Base-by-base conservation (phyloP, 352 stramenopile species). In the Phytophthora foliorum region DNA sequence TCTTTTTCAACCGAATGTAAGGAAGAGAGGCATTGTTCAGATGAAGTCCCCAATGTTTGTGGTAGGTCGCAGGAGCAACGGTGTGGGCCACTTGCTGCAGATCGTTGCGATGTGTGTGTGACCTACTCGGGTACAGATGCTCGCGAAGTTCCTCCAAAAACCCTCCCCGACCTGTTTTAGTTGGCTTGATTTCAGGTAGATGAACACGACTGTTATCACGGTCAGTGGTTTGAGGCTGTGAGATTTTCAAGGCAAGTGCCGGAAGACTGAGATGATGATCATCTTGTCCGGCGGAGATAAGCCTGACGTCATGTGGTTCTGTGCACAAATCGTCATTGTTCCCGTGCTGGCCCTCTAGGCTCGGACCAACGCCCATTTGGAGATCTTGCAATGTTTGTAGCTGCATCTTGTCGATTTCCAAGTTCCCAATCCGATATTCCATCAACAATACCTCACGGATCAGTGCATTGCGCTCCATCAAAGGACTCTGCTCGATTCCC, bases 351-450 rank as follows among this genome's bases (percentile, higher is more conserved):
- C 69, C 38, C 13, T 66, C 50, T 21, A 69, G 39, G 6, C 46
- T 34, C 16, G 14, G 16, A 3, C 17, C 34, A 27, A 39, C 16
- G 7, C 39, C 36, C 16, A 63, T 39, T 27, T 78, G 59, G 13
- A 78, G 8, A 19, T 75, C 60, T 24, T n/a, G 71, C 50, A 69
- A 44, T n/a, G 60, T 75, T 67, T 96, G 74, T 17, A 97, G 77
- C 64, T 97, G 82, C 82, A 96, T 93, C 51, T 98, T 98, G 55
- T 98, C 91, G 21, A 96, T 77, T 66, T 98, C 90, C 13, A 98
- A 76, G 42, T 97, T 82, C 6, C 92, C 93, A 46, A 97, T 89
- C 39, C 91, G 91, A 59, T 97, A 94, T 39, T 95, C 88, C 76
- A 93, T 91, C 41, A 92, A 52, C 38, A 94, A 71, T 13, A 95